Evolutionary conservation across 106 monocot genomes (phyloP).

Genomic region (Allium sativum): DNA sequence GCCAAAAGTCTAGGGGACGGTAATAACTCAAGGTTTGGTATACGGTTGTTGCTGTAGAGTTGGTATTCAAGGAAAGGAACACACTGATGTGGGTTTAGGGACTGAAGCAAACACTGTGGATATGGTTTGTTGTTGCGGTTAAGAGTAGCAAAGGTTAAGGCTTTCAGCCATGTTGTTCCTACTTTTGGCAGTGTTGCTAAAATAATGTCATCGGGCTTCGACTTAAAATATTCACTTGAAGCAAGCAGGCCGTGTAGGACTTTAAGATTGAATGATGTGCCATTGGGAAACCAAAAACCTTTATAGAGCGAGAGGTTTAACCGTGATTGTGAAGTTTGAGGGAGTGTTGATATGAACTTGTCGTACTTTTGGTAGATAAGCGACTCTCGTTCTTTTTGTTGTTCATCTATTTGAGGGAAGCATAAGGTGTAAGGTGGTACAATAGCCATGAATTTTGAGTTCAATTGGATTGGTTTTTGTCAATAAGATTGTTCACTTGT

Average conservation of each 20-base stretch:
- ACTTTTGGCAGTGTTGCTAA: conserved; percentile 17
- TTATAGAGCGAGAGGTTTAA: conserved; percentile 4
- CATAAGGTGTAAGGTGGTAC: background rate
- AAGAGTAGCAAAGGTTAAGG: conserved; percentile 19
- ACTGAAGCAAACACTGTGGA: conserved; percentile 8
- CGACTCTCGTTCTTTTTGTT: background rate
- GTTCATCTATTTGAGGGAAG: background rate
- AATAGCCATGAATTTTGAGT: background rate
- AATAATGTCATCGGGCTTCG: conserved; percentile 22
- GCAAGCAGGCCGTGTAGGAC: conserved; percentile 10
- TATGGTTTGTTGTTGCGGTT: conserved; percentile 2
- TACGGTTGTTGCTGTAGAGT: background rate
- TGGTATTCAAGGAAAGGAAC: conserved; percentile 16
- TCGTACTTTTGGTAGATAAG: conserved; percentile 1
- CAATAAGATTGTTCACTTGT: background rate
- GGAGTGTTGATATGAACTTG: background rate
- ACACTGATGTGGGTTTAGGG: conserved; percentile 12
- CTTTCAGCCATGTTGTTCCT: conserved; percentile 31
- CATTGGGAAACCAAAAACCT: conserved; percentile 21
- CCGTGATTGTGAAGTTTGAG: background rate
- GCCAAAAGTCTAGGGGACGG: conserved; percentile 18
- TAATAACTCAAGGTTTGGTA: conserved; percentile 5
- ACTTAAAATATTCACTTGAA: conserved; percentile 7
- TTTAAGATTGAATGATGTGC: background rate
- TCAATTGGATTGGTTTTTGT: background rate